phyloP scores from a whole-genome alignment of 805 yeast species.

The Cyberlindnera samutprakarnensis region DNA sequence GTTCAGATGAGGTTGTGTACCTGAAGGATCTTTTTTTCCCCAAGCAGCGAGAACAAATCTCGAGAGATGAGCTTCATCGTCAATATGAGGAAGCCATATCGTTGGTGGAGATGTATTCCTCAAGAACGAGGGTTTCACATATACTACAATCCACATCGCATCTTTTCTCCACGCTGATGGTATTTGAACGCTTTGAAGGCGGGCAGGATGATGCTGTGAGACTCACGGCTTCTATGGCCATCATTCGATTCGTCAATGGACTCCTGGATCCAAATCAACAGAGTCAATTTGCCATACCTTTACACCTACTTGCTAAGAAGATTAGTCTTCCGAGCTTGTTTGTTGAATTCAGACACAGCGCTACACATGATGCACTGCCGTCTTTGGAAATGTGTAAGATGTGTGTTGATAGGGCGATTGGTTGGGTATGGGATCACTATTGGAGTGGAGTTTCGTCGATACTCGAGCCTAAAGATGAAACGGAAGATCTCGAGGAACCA shows the following conservation, averaged over 20 bases:
- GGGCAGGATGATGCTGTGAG: slow-evolving; percentile 1
- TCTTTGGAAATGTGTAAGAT: slow-evolving; percentile 57
- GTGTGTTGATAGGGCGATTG: slow-evolving; percentile 53
- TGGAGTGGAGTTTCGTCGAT: no score
- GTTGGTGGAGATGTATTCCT: slow-evolving; percentile 10
- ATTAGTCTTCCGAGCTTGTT: slow-evolving; percentile 69
- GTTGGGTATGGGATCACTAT: slow-evolving; percentile 68
- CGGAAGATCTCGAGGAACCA: no score
- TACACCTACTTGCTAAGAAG: slow-evolving; percentile 64
- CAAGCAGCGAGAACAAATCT: background rate
- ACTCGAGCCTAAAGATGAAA: no score
- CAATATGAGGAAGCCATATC: slow-evolving; percentile 7
- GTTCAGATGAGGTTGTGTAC: slow-evolving; percentile 7
- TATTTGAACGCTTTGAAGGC: background rate
- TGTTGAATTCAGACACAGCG: slow-evolving; percentile 84
- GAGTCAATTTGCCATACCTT: slow-evolving; percentile 68
- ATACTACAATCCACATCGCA: slow-evolving; percentile 13
- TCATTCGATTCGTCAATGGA: slow-evolving; percentile 87
- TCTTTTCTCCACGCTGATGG: slow-evolving; percentile 7
- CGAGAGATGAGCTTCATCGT: background rate
- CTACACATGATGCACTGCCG: slow-evolving; percentile 86
- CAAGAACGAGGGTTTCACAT: slow-evolving; percentile 14
- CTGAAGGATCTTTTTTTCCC: slow-evolving; percentile 13
- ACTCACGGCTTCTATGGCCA: slow-evolving; percentile 42
- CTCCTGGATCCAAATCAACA: slow-evolving; percentile 81